Conservation (phyloP, 1,284 basidiomycete genomes). For the Moesziomyces sp. region DNA sequence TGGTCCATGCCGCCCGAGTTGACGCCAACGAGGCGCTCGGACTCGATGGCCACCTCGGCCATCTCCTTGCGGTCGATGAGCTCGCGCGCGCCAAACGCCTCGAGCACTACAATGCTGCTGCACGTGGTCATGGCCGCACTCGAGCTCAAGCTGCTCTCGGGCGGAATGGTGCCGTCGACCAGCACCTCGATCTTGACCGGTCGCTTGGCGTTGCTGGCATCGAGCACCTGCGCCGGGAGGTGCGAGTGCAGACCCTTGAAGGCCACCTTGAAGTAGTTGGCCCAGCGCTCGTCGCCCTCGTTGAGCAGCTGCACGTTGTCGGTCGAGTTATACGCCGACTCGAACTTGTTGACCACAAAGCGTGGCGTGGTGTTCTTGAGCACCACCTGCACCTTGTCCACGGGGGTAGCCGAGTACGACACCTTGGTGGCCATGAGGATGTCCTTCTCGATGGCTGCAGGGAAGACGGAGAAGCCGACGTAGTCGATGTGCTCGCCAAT, state of each 20-base stretch:
- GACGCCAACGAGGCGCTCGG: constrained; percentile 64
- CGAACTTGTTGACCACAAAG: constrained; percentile 49
- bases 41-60: constrained; percentile 64
- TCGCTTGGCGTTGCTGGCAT: constrained; percentile 12
- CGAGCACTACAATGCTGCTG: constrained; percentile 59
- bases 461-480: constrained; percentile 64
- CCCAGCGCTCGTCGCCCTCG: constrained; percentile 60
- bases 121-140: constrained; percentile 66
- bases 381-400: constrained; percentile 20
- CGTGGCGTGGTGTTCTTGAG: constrained; percentile 56
- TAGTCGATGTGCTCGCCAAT: constrained; percentile 67
- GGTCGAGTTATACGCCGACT: constrained; percentile 36
- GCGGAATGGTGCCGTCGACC: constrained; percentile 64
- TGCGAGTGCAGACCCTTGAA: constrained; percentile 63
- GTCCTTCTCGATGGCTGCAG: constrained; percentile 66
- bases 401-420: constrained; percentile 5
- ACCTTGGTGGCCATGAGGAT: constrained; percentile 65
- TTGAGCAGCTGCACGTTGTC: constrained; percentile 48
- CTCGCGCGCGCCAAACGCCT: constrained; percentile 55
- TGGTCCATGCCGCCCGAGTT: constrained; percentile 67
- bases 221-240: constrained; percentile 39
- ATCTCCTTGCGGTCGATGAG: constrained; percentile 57
- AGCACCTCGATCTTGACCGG: constrained; percentile 57
- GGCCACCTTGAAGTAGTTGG: constrained; percentile 67
- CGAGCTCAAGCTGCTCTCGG: constrained; percentile 58